Percentiles rank a stretch among this genome's conserved stretches.
Conservation (phyloP, 129 eudicot species). For the Apium graveolens region DNA sequence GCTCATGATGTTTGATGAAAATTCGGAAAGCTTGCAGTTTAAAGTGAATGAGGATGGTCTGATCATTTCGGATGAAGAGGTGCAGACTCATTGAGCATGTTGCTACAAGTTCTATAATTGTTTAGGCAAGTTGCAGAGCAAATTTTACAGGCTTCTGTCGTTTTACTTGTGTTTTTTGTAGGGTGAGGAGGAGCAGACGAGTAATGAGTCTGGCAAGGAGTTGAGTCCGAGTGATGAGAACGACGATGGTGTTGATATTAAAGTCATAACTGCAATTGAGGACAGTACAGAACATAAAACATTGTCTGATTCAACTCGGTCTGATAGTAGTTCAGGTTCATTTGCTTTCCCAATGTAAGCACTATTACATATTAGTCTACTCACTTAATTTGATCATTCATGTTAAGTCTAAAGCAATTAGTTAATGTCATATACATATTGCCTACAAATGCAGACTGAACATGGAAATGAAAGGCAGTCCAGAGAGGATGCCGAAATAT, state of each 20-base stretch:
- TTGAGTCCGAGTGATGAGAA: neutral
- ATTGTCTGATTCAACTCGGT: constrained; percentile 34
- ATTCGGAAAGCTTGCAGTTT: neutral
- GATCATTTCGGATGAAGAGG: neutral
- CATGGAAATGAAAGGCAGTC: constrained; percentile 60
- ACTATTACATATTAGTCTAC: neutral
- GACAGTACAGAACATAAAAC: constrained; percentile 23
- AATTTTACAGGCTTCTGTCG: neutral
- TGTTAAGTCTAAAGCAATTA: neutral
- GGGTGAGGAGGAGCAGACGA: constrained; percentile 12
- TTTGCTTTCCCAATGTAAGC: constrained; percentile 71
- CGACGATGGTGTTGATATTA: neutral
- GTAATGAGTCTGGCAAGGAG: neutral
- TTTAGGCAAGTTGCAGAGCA: neutral
- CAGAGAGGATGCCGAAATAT: constrained; percentile 54
- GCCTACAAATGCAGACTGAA: constrained; percentile 36
- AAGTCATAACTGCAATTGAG: constrained; percentile 16
- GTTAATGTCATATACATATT: neutral
- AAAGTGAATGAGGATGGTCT: neutral
- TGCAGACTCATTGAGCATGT: neutral
- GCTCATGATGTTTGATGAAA: neutral
- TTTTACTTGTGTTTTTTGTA: neutral
- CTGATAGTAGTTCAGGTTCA: constrained; percentile 47
- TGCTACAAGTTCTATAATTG: neutral
- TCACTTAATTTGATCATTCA: neutral